Percentiles rank a stretch among this genome's conserved stretches.
phyloP scores from a whole-genome alignment of 331 rosid genomes.

The Acacia concinna region DNA sequence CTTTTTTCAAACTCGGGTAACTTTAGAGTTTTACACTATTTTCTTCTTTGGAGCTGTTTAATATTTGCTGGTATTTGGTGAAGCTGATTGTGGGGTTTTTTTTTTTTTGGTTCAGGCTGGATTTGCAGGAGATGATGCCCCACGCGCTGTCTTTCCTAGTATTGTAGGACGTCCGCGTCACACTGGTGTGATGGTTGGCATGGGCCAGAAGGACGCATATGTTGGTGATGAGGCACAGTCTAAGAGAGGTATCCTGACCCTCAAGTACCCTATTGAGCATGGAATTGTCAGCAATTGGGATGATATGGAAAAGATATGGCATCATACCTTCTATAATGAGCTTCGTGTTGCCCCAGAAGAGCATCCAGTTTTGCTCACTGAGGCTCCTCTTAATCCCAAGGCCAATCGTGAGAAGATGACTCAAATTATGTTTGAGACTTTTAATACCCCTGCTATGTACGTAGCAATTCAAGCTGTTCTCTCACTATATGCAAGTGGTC shows the following conservation, averaged over 20 bases:
- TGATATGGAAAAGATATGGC: conserved; percentile 99
- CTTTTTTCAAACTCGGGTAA: background rate
- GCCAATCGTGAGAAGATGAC: conserved; percentile 99
- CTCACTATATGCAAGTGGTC: conserved; percentile 97
- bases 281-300: conserved; percentile 99
- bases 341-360: conserved; percentile 99
- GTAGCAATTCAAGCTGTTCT: conserved; percentile 99
- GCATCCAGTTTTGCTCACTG: conserved; percentile 95
- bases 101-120: conserved; percentile 65
- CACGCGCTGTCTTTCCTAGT: conserved; percentile 98
- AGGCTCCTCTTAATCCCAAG: conserved; percentile 97
- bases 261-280: conserved; percentile 95
- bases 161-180: conserved; percentile 99
- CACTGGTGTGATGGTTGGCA: conserved; percentile 99
- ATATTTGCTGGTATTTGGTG: background rate
- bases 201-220: conserved; percentile 99
- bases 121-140: conserved; percentile 99
- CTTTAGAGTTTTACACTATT: background rate
- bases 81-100: conserved; percentile 16
- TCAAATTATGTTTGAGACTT: conserved; percentile 98
- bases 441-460: conserved; percentile 96
- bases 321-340: conserved; percentile 96
- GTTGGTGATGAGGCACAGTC: conserved; percentile 99
- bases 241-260: conserved; percentile 90
- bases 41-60: background rate